Base-by-base conservation (phyloP, 495 filamentous ascomycete species). In the Aspergillus bridgeri region DNA sequence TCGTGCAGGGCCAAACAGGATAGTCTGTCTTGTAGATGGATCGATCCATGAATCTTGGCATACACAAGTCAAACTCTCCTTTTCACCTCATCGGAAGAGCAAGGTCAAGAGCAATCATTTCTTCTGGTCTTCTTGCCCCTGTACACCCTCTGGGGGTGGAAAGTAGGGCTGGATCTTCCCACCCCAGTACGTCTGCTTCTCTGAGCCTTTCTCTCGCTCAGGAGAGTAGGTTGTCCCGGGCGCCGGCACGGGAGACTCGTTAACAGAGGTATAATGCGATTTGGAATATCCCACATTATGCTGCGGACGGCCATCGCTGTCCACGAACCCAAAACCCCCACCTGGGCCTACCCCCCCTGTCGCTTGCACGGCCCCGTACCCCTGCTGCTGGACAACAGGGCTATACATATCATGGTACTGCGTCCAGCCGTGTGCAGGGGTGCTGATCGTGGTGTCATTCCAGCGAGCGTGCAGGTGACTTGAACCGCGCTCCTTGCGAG, bases 381-480 rank as follows among this genome's bases (percentile, higher is more conserved):
- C 56, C 23, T 21, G 63, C 58, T 47, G 64, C 49, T 18, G 24
- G 33, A 18, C 33, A 50, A 11, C 23, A 4, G 46, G 58, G 20
- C 45, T 47, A 51, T 50, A 48, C 48, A 47, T 42, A 5, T 60
- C 50, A 13, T 29, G 57, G 11, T 59, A 51, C n/a, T 62, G 49
- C 19, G 33, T 57, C 68, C 66, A 73, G 22, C 50, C 60, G 2
- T 65, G 63, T n/a, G 33, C 59, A 3, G 62, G 65, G 3, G 66
- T 58, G 17, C 46, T 61, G 49, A 61, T 60, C 25, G 61, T 58
- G 23, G 68, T 56, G 42, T 73, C 63, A 42, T 66, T 62, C 68
- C 70, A 75, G 45, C 61, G 61, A 7, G 63, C 62, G 42, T 68
- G 72, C 44, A 72, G 48, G 11, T 68, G 63, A 27, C 54, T 53